These are phyloP conservation scores for Acrasis kona DNA, from an alignment of 78 protist species.

Conservation along the genomic window DNA sequence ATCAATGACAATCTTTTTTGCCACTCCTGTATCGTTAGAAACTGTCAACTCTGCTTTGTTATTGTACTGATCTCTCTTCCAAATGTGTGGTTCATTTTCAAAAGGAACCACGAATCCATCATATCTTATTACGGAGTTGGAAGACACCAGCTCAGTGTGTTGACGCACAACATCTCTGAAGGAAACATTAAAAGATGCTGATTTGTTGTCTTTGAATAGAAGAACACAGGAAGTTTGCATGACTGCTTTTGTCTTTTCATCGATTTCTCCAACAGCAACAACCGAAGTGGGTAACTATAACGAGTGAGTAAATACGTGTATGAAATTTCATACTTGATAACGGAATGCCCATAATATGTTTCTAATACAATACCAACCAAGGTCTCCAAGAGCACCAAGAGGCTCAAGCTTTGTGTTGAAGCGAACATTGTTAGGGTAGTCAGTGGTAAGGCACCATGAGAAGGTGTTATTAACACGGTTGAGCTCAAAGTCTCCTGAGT, in stretches of 20 bases:
- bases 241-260: not conserved
- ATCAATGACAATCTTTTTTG: not conserved
- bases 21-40: not conserved
- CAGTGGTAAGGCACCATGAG: too few relatives aligned
- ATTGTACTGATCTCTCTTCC: too few relatives aligned
- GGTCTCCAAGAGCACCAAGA: not conserved
- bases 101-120: not conserved
- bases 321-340: too few relatives aligned
- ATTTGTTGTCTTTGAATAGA: not conserved
- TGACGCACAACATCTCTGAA: not conserved
- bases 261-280: not conserved
- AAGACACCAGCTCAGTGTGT: not conserved
- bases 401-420: not conserved
- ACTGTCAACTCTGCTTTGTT: not conserved
- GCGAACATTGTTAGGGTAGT: not conserved
- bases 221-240: not conserved
- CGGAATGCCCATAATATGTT: too few relatives aligned
- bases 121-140: not conserved
- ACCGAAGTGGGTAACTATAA: not conserved
- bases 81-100: too few relatives aligned
- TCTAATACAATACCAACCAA: not conserved
- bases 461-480: too few relatives aligned
- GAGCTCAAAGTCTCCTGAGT: not conserved
- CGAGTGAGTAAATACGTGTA: not conserved
- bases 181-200: not conserved